These are phyloP conservation scores for Selaginella moellendorffii DNA, from an alignment of 75 land plant genomes.

Conservation along the genomic window DNA sequence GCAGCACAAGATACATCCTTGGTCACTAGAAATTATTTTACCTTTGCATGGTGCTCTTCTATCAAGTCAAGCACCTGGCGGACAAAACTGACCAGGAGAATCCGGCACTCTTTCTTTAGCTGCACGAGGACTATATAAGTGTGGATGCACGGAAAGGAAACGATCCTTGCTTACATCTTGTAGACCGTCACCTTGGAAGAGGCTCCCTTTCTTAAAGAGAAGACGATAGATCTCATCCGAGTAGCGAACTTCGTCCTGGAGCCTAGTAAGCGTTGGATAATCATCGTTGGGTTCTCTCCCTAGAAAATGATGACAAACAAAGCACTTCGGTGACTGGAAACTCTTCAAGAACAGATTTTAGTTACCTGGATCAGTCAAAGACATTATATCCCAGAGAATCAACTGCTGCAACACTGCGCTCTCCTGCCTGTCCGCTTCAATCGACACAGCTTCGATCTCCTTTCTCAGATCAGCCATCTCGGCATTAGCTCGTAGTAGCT, in stretches of 20 bases:
- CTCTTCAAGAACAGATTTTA: background rate
- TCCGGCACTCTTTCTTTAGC: background rate
- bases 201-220: background rate
- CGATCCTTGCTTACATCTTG: background rate
- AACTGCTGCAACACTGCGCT: background rate
- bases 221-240: background rate
- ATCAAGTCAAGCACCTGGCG: background rate
- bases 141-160: too few relatives aligned
- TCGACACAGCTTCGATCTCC: background rate
- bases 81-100: background rate
- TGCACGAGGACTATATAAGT: background rate
- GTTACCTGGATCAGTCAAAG: background rate
- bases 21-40: background rate
- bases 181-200: background rate
- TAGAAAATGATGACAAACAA: background rate
- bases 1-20: background rate
- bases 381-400: background rate
- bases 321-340: background rate
- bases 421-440: background rate
- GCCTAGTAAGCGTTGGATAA: background rate
- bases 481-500: background rate
- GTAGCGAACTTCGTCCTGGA: background rate
- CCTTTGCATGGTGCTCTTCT: background rate
- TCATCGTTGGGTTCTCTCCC: background rate
- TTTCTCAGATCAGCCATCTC: background rate